Base-by-base conservation (phyloP, 192 early-diverging fungal genomes). In the Lobosporangium transversale region DNA sequence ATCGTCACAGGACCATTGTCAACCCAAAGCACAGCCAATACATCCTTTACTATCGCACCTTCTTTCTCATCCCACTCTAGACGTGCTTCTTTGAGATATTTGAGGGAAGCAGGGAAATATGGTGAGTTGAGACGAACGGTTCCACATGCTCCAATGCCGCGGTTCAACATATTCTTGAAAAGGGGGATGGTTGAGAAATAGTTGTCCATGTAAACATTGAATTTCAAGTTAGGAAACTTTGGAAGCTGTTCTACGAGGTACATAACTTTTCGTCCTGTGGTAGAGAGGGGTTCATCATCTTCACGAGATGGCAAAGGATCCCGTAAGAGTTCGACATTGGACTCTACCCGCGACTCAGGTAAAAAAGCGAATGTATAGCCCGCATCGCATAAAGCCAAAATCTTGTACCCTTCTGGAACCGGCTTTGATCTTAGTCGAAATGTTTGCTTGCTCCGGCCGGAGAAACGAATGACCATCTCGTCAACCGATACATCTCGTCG, bases 1-100 rank as follows among this genome's bases (percentile, higher is more conserved):
- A 80, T 80, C n/a, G 70, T 67, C 12, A 74, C 79, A 18, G 60
- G 64, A 0, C 26, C 73, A 62, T 78, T 81, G 37, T 81, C 73
- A 23, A 67, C 57, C 80, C 68, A 81, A 2, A 81, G 20, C 8
- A 57, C 27, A 0, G 62, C 65, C 3, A 76, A 44, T 8, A 70
- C 66, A 15, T 80, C 7, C 18, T 57, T 50, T 1, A 80, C 47
- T 1, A 67, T 49, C 0, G 23, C 53, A 1, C 49, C 54, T 14
- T 51, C 44, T 20, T 57, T 32, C 1, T 33, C 32, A 43, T 79
- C 48, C 78, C 62, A 79, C 0, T 57, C 48, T 4, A 66, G 21
- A n/a, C 60, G 56, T 11, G 15, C 53, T 2, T 18, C 23, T 50
- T 62, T 70, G 15, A 35, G 11, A n/a, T 44, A 31, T n/a, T 65